Percentiles rank a stretch among this genome's conserved stretches.
These are phyloP conservation scores for Hydnomerulius pinastri DNA, from an alignment of 768 basidiomycete species.

Conservation along the genomic window DNA sequence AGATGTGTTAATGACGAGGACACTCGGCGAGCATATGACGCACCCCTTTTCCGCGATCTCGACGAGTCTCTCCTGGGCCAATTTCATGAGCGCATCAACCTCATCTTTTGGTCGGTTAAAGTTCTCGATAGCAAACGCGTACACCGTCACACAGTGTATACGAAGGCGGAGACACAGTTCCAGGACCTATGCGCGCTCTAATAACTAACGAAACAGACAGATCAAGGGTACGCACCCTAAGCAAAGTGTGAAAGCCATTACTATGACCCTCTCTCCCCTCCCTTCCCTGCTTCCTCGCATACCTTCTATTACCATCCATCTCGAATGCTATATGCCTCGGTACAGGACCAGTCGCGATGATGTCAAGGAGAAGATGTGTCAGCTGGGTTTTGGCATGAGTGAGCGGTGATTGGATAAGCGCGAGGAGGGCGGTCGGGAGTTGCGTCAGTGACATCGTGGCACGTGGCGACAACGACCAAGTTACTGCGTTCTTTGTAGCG, in stretches of 20 bases:
- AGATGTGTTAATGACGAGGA: neutral
- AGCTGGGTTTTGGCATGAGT: conserved; percentile 24
- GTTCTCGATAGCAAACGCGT: conserved; percentile 98
- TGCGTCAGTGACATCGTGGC: neutral
- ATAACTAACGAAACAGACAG: no score
- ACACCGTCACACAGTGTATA: conserved; percentile 86
- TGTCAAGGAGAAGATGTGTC: conserved; percentile 51
- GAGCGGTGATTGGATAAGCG: conserved; percentile 13
- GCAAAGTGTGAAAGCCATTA: conserved; percentile 79
- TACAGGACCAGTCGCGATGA: conserved; percentile 81
- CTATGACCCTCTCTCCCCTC: conserved; percentile 77
- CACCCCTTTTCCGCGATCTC: conserved; percentile 85
- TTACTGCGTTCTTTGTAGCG: no score
- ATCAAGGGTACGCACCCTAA: conserved; percentile 57
- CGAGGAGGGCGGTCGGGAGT: conserved; percentile 3
- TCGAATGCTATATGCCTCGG: conserved; percentile 92
- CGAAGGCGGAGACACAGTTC: conserved; percentile 83
- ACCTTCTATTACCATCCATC: conserved; percentile 96
- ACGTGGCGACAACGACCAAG: neutral
- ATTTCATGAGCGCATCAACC: conserved; percentile 83
- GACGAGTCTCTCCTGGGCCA: conserved; percentile 75
- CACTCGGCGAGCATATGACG: no score
- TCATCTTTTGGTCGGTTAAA: conserved; percentile 87
- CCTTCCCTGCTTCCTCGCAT: conserved; percentile 70
- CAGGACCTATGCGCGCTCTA: conserved; percentile 58